Evolutionary conservation across 495 filamentous ascomycete species (phyloP).

Genomic region (Neurospora tetraspora): DNA sequence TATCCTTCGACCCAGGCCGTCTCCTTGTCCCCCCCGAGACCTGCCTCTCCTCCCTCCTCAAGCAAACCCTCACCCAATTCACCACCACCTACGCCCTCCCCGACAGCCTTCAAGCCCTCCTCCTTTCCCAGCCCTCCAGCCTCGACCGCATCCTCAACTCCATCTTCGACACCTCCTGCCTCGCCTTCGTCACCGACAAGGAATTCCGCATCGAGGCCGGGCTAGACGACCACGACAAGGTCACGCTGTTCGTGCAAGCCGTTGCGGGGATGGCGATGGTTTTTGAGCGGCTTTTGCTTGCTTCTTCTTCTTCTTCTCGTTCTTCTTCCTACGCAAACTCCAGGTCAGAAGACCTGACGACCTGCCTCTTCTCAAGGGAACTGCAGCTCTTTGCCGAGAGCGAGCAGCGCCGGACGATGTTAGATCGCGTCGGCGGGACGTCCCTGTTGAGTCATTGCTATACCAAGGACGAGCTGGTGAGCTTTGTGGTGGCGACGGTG

Average conservation of each 20-base stretch:
- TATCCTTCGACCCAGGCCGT: slow-evolving; percentile 9
- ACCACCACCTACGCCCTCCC: slow-evolving; percentile 12
- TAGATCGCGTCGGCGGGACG: slow-evolving; percentile 14
- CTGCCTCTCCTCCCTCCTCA: slow-evolving; percentile 15
- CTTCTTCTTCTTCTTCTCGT: neutral
- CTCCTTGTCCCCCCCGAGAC: slow-evolving; percentile 14
- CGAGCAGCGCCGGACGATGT: slow-evolving; percentile 14
- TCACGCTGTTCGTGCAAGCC: slow-evolving; percentile 18
- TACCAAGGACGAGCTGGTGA: slow-evolving; percentile 11
- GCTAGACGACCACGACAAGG: slow-evolving; percentile 18
- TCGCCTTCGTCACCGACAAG: slow-evolving; percentile 16
- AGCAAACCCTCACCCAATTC: slow-evolving; percentile 9
- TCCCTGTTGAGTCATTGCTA: slow-evolving; percentile 15
- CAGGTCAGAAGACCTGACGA: neutral
- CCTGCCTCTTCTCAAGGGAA: slow-evolving; percentile 10
- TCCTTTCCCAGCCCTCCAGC: slow-evolving; percentile 11
- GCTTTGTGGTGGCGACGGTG: slow-evolving; percentile 11
- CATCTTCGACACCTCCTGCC: slow-evolving; percentile 18
- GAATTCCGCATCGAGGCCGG: slow-evolving; percentile 10
- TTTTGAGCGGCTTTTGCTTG: slow-evolving; percentile 10
- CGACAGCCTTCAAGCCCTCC: neutral
- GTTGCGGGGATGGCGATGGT: slow-evolving; percentile 20
- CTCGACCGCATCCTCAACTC: slow-evolving; percentile 13
- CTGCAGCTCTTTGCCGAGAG: slow-evolving; percentile 24
- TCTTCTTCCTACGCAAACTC: neutral